phyloP scores from a whole-genome alignment of 805 yeast genomes.

The Wickerhamomyces chaumierensis region DNA sequence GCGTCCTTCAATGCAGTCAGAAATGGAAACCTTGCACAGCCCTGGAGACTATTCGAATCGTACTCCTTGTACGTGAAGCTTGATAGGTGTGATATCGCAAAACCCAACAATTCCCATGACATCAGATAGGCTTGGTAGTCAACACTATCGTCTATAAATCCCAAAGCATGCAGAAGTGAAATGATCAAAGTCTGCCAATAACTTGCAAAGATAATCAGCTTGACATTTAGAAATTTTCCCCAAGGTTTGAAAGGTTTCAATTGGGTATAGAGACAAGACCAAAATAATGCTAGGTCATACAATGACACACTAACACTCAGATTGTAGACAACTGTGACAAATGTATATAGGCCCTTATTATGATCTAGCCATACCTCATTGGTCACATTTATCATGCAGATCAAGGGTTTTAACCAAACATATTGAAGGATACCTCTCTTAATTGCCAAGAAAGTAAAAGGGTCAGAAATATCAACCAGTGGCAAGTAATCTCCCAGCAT shows the following conservation, averaged over 20 bases:
- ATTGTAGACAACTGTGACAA: constrained; percentile 67
- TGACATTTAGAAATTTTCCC: constrained; percentile 88
- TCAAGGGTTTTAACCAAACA: constrained; percentile 85
- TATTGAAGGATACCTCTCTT: constrained; percentile 87
- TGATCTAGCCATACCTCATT: constrained; percentile 38
- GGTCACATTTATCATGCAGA: constrained; percentile 45
- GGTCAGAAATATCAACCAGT: constrained; percentile 72
- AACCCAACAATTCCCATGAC: constrained; percentile 75
- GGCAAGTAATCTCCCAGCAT: constrained; percentile 27
- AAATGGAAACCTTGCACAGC: constrained; percentile 54
- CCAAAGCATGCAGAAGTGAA: constrained; percentile 38
- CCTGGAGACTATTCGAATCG: constrained; percentile 47
- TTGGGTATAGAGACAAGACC: constrained; percentile 81
- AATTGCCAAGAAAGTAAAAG: constrained; percentile 60
- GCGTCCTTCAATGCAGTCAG: constrained; percentile 64
- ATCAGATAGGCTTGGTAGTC: constrained; percentile 68
- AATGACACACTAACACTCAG: constrained; percentile 70
- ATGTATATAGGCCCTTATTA: constrained; percentile 40
- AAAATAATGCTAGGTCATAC: constrained; percentile 78
- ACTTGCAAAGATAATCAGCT: constrained; percentile 90
- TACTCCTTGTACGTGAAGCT: constrained; percentile 78
- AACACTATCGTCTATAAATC: constrained; percentile 25
- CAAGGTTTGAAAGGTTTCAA: constrained; percentile 74
- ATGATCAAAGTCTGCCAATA: constrained; percentile 82
- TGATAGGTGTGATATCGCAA: constrained; percentile 80